Percentiles rank a stretch among this genome's conserved stretches.
phyloP scores from a whole-genome alignment of 192 early-diverging fungal genomes.

The Mortierella hygrophila region DNA sequence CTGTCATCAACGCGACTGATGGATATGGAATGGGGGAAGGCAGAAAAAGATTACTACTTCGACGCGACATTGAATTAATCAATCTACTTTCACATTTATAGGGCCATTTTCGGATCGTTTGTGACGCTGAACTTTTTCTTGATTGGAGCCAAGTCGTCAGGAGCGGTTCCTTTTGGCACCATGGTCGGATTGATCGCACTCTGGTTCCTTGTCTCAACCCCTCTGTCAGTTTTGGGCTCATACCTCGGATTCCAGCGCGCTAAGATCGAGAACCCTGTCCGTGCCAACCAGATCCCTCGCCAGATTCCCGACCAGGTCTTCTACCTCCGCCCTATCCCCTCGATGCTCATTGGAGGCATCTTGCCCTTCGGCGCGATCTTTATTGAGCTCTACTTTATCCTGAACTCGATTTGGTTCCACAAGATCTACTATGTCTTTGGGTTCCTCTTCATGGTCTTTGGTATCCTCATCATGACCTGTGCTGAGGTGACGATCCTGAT shows the following conservation, averaged over 20 bases:
- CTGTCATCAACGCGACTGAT: neutral
- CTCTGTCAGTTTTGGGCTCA: slow-evolving; percentile 85
- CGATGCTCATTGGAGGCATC: slow-evolving; percentile 85
- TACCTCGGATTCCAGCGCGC: slow-evolving; percentile 76
- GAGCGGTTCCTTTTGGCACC: slow-evolving; percentile 90
- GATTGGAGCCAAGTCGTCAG: slow-evolving; percentile 83
- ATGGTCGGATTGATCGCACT: slow-evolving; percentile 85
- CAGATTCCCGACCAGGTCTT: slow-evolving; percentile 92
- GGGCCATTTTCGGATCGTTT: slow-evolving; percentile 70
- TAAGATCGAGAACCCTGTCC: slow-evolving; percentile 80
- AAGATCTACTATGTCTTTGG: slow-evolving; percentile 96
- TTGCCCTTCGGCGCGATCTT: slow-evolving; percentile 95
- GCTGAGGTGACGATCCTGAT: slow-evolving; percentile 89
- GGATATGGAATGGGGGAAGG: too few species aligned
- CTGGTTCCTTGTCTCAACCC: slow-evolving; percentile 88
- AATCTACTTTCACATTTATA: slow-evolving; percentile 4
- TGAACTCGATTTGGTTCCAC: slow-evolving; percentile 95
- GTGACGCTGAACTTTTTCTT: slow-evolving; percentile 89
- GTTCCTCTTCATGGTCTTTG: slow-evolving; percentile 90
- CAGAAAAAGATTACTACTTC: too few species aligned
- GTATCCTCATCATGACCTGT: slow-evolving; percentile 86
- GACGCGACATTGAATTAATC: neutral
- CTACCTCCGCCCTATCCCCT: slow-evolving; percentile 79
- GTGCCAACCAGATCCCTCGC: slow-evolving; percentile 94
- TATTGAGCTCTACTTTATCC: slow-evolving; percentile 97